Percentiles rank a stretch among this genome's conserved stretches.
These are phyloP conservation scores for Colletotrichum sp. DNA, from an alignment of 2,329 filamentous ascomycete species.

Conservation along the genomic window DNA sequence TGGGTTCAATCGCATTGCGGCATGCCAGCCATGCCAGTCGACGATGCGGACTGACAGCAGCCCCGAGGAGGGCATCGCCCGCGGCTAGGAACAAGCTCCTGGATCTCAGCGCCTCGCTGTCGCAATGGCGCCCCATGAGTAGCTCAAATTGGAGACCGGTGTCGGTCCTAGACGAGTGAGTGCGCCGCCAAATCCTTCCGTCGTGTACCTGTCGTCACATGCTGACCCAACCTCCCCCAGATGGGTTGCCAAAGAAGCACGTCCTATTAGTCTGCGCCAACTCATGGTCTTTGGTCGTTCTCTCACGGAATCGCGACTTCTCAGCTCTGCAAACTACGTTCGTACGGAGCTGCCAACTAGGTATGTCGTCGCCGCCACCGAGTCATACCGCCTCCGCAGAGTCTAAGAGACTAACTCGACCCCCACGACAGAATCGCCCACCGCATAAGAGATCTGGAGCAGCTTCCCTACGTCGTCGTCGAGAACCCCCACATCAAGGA, in stretches of 20 bases:
- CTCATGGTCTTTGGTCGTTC: constrained; percentile 97
- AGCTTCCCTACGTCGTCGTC: constrained; percentile 91
- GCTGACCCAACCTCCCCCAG: constrained; percentile 48
- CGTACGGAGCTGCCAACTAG: constrained; percentile 90
- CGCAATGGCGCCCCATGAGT: constrained; percentile 30
- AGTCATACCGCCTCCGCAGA: background rate
- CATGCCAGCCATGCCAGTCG: constrained; percentile 49
- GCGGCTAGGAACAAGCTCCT: background rate
- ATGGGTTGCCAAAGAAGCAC: constrained; percentile 91
- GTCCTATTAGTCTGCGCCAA: constrained; percentile 95
- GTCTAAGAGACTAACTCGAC: background rate
- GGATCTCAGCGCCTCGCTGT: constrained; percentile 22
- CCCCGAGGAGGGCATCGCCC: background rate
- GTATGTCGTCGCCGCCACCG: constrained; percentile 44
- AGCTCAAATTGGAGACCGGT: constrained; percentile 64
- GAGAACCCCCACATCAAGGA: constrained; percentile 94
- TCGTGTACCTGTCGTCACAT: constrained; percentile 1
- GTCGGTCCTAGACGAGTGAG: constrained; percentile 72
- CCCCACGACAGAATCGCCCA: constrained; percentile 74
- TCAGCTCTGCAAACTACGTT: constrained; percentile 97
- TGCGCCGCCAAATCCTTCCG: constrained; percentile 41
- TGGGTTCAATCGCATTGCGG: constrained; percentile 52
- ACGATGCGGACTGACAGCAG: constrained; percentile 37
- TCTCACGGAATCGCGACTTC: constrained; percentile 84
- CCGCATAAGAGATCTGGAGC: constrained; percentile 96